Evolutionary conservation across 2,329 filamentous ascomycete genomes (phyloP), one percentile per base, ranked within the genome.

Genomic region (Fusarium nodosum): DNA sequence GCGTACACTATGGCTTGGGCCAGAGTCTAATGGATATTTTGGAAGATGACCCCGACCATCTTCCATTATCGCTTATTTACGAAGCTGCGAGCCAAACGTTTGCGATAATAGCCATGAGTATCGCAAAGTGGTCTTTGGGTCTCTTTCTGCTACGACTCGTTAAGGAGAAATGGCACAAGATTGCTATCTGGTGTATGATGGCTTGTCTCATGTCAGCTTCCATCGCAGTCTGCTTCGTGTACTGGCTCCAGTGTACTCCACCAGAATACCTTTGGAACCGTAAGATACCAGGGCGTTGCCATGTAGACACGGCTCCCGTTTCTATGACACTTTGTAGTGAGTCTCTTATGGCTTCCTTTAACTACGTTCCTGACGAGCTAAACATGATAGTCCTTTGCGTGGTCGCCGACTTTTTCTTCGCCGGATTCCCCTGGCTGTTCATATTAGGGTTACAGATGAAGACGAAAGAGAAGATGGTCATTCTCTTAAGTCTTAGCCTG

Each of bases 381-480:
- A 73, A 2, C 0, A 1, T 8, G 2, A 7, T 5, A 72, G 69
- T 72, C 24, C 34, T 72, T 26, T 73, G 73, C 11, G 74, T 80
- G 1, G 64, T 79, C 9, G 72, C 75, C 47, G 81, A 82, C 60
- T 80, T 82, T 50, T 79, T 79, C 51, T 81, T 79, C 9, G 79
- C 79, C 46, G 57, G 76, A 0, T 80, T 83, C 7, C 82, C 82
- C 0, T 84, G 82, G 81, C 74, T 81, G 2, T 76, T 84, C 10
- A 78, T 84, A 24, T 83, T 82, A 80, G 77, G 78, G 0, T 62
- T 84, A 10, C 79, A 81, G 33, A 84, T 84, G 80, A 79, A 80
- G 16, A 77, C 72, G n/a, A 76, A 80, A 18, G 82, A 84, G 42
- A 84, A 83, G 71, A 75, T 82, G 26, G 75, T 82, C n/a, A 78